These are phyloP conservation scores for Cladochytrium replicatum DNA, from an alignment of 192 early-diverging fungal genomes.

Conservation along the genomic window DNA sequence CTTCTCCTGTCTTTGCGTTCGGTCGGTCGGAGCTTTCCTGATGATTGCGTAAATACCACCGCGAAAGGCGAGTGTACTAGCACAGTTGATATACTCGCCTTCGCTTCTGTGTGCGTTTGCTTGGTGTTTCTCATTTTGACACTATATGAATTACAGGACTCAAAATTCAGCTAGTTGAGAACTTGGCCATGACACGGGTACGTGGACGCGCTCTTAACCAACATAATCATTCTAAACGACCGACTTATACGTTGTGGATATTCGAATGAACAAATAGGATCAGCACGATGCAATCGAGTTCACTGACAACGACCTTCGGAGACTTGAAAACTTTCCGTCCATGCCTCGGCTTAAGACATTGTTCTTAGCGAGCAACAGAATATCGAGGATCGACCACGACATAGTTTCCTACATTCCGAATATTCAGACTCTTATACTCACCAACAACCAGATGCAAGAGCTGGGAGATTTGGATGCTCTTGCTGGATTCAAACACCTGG, in stretches of 20 bases:
- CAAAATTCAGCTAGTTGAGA: conserved; percentile 87
- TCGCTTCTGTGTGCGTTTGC: no score
- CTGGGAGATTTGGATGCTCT: conserved; percentile 80
- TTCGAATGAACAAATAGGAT: conserved; percentile 57
- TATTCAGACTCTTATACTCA: conserved; percentile 69
- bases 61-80: no score
- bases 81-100: no score
- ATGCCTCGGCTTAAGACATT: conserved; percentile 65
- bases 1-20: no score
- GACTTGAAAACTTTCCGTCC: conserved; percentile 79
- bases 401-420: conserved; percentile 62
- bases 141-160: conserved; percentile 56
- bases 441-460: conserved; percentile 76
- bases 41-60: no score
- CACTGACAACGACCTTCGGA: conserved; percentile 80
- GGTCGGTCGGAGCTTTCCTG: no score
- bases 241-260: no score
- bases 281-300: conserved; percentile 87
- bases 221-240: no score
- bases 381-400: conserved; percentile 63
- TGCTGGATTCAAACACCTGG: conserved; percentile 24
- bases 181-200: conserved; percentile 88
- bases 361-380: conserved; percentile 81
- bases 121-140: no score
- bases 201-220: no score